Evolutionary conservation across 305 asterid genomes (phyloP).

Genomic region (Fraxinus sp.): DNA sequence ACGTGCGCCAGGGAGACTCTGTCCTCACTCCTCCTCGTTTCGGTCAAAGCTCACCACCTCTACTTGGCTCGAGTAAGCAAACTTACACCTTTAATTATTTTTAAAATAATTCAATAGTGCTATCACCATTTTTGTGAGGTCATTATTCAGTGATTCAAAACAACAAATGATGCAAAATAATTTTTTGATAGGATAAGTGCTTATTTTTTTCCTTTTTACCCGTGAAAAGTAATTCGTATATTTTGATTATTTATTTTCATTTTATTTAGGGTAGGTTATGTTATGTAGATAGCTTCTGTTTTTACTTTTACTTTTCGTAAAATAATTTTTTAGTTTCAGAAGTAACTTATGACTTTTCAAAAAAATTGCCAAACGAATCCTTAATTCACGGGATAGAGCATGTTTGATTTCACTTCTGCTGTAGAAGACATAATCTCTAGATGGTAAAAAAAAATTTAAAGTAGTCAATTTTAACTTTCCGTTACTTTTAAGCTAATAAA

Average conservation of each 20-base stretch:
- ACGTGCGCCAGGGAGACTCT: conserved; percentile 48
- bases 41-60: conserved; percentile 40
- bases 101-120: too few relatives aligned
- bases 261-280: neutral
- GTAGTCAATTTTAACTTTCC: neutral
- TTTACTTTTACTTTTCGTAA: neutral
- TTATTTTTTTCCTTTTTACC: too few relatives aligned
- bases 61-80: conserved; percentile 32
- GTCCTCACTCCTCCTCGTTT: conserved; percentile 24
- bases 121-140: too few relatives aligned
- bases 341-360: too few relatives aligned
- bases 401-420: neutral
- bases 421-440: neutral
- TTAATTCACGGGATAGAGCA: neutral
- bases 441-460: too few relatives aligned
- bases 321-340: too few relatives aligned
- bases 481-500: neutral
- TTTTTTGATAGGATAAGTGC: neutral
- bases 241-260: neutral
- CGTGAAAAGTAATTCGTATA: neutral
- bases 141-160: too few relatives aligned
- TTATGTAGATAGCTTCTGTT: neutral
- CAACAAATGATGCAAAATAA: neutral
- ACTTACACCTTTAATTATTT: neutral
- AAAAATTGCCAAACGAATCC: neutral